A percentile compares a stretch with the other conserved stretches of the same genome.
These are phyloP conservation scores for Alternaria postmessia DNA, from an alignment of 2,329 filamentous ascomycete species.

Conservation along the genomic window DNA sequence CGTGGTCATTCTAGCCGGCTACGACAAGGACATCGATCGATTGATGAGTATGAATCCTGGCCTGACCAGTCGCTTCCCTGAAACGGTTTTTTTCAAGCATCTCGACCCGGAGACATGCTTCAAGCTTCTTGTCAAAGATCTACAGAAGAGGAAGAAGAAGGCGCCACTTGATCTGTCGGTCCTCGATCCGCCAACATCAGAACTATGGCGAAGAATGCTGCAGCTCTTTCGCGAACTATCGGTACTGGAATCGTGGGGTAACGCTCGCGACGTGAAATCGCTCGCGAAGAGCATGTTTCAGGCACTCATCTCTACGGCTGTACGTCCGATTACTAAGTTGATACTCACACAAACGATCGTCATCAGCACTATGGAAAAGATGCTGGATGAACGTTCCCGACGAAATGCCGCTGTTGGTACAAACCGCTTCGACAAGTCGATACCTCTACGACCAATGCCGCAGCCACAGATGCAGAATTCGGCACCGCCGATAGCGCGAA, in stretches of 20 bases:
- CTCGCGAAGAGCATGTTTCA: conserved; percentile 61
- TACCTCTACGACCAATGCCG: background rate
- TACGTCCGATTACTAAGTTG: conserved; percentile 24
- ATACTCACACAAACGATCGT: conserved; percentile 36
- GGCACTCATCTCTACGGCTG: conserved; percentile 33
- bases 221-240: conserved; percentile 54
- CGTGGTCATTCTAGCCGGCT: conserved; percentile 74
- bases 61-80: conserved; percentile 70
- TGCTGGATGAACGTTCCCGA: conserved; percentile 45
- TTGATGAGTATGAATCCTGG: conserved; percentile 70
- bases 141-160: conserved; percentile 30
- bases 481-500: conserved; percentile 1
- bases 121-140: conserved; percentile 48
- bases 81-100: conserved; percentile 64
- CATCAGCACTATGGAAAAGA: conserved; percentile 36
- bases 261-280: conserved; percentile 68
- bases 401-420: conserved; percentile 31
- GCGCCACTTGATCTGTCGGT: conserved; percentile 39
- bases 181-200: conserved; percentile 29
- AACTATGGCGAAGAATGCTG: conserved; percentile 27
- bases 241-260: conserved; percentile 64
- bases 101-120: conserved; percentile 43
- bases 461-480: conserved; percentile 11
- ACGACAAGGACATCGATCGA: conserved; percentile 70
- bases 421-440: conserved; percentile 15